Percentiles rank a stretch among this genome's conserved stretches.
phyloP scores from a whole-genome alignment of 306 rosid species.

The Fragaria ananassa region DNA sequence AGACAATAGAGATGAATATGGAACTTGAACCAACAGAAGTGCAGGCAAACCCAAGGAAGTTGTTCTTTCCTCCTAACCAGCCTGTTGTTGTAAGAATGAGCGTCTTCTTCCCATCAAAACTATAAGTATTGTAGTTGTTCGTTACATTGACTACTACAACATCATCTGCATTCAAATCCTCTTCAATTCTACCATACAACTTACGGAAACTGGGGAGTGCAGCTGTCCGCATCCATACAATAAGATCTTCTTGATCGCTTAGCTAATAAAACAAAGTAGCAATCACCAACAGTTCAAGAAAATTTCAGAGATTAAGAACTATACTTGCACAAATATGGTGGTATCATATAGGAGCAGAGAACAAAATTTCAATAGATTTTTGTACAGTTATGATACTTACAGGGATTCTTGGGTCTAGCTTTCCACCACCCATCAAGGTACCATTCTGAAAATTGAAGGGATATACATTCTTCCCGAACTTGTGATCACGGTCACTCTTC shows the following conservation, averaged over 20 bases:
- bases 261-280: slow-evolving; percentile 45
- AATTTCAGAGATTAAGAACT: slow-evolving; percentile 19
- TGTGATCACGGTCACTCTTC: slow-evolving; percentile 88
- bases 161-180: slow-evolving; percentile 80
- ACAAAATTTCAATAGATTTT: background rate
- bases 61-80: slow-evolving; percentile 93
- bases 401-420: slow-evolving; percentile 63
- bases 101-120: slow-evolving; percentile 89
- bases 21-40: slow-evolving; percentile 64
- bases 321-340: slow-evolving; percentile 2
- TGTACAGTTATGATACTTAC: slow-evolving; percentile 51
- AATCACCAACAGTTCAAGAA: slow-evolving; percentile 24
- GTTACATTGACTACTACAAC: slow-evolving; percentile 57
- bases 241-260: slow-evolving; percentile 92
- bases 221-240: slow-evolving; percentile 98
- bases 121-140: slow-evolving; percentile 87
- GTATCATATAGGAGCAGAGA: slow-evolving; percentile 7
- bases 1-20: slow-evolving; percentile 59
- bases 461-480: slow-evolving; percentile 83
- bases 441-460: slow-evolving; percentile 95
- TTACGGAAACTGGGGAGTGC: slow-evolving; percentile 94
- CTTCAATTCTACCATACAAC: slow-evolving; percentile 88
- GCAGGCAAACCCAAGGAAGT: slow-evolving; percentile 84
- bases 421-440: slow-evolving; percentile 81
- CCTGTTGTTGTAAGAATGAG: slow-evolving; percentile 81